Percentiles rank a stretch among this genome's conserved stretches.
Conservation (phyloP, 768 basidiomycete species). For the Tylopilus intermedius region DNA sequence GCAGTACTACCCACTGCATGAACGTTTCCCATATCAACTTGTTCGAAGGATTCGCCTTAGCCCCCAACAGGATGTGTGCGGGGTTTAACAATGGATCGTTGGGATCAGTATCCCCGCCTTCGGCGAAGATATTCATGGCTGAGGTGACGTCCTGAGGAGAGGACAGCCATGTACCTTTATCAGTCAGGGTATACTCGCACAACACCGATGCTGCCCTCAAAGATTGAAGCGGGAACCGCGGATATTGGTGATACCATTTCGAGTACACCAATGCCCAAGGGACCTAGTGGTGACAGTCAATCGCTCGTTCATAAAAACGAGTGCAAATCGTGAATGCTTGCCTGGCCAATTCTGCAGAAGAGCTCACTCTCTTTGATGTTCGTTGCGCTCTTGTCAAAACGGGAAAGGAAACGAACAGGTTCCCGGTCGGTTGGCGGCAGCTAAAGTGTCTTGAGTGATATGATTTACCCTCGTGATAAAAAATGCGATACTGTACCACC, state of each 20-base stretch:
- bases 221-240: slow-evolving; percentile 47
- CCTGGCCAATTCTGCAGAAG: slow-evolving; percentile 49
- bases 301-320: not conserved
- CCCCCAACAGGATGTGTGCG: slow-evolving; percentile 39
- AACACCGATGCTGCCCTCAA: slow-evolving; percentile 44
- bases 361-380: slow-evolving; percentile 53
- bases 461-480: not conserved
- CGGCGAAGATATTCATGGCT: slow-evolving; percentile 36
- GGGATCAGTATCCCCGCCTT: slow-evolving; percentile 35
- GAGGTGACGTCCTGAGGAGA: slow-evolving; percentile 31
- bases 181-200: slow-evolving; percentile 50
- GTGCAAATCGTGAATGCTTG: not conserved
- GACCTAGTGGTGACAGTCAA: slow-evolving; percentile 30
- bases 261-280: slow-evolving; percentile 52
- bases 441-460: slow-evolving; percentile 9
- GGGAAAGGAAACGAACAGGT: slow-evolving; percentile 47
- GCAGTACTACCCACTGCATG: slow-evolving; percentile 39
- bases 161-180: slow-evolving; percentile 45
- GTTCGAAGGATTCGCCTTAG: slow-evolving; percentile 23
- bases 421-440: slow-evolving; percentile 29
- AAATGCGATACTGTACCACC: slow-evolving; percentile 25
- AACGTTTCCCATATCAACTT: slow-evolving; percentile 33
- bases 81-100: slow-evolving; percentile 45
- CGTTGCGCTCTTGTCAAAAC: slow-evolving; percentile 55
- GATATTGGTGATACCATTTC: slow-evolving; percentile 57